Evolutionary conservation across 83 land plant species (phyloP).

Genomic region (Diphasiastrum complanatum): DNA sequence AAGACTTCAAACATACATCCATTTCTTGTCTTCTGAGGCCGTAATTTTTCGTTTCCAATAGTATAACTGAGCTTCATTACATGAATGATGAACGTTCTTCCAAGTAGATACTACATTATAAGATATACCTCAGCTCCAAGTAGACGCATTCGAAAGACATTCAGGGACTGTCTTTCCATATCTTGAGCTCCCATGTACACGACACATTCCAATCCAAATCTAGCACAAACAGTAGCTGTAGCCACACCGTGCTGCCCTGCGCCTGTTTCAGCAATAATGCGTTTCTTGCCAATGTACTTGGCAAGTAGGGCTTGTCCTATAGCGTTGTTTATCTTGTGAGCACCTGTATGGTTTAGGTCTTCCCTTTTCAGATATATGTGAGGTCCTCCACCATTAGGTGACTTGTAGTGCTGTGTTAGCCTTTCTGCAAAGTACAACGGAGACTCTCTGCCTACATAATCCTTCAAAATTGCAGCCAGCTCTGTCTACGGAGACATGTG

Average conservation of each 20-base stretch:
- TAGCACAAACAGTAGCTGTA: slow-evolving; percentile 90
- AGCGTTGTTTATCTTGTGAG: slow-evolving; percentile 96
- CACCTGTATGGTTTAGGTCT: slow-evolving; percentile 83
- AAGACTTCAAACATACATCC: no score
- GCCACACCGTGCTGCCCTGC: slow-evolving; percentile 96
- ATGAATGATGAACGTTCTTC: neutral
- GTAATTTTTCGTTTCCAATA: neutral
- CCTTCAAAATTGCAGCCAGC: slow-evolving; percentile 56
- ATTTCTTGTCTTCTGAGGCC: no score
- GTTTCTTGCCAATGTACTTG: slow-evolving; percentile 62
- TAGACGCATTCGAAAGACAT: slow-evolving; percentile 68
- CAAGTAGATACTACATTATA: neutral
- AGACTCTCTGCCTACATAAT: slow-evolving; percentile 88
- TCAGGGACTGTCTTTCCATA: slow-evolving; percentile 70
- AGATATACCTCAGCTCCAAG: slow-evolving; percentile 62
- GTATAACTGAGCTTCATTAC: neutral
- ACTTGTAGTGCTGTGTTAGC: slow-evolving; percentile 60
- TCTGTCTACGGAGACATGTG: slow-evolving; percentile 69
- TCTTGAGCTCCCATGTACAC: slow-evolving; percentile 82
- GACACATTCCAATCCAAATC: slow-evolving; percentile 63
- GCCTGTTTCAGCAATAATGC: slow-evolving; percentile 85
- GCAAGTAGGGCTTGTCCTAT: slow-evolving; percentile 91
- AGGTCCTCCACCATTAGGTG: slow-evolving; percentile 58
- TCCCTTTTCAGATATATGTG: slow-evolving; percentile 85
- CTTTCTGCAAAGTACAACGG: slow-evolving; percentile 87